phyloP scores from a whole-genome alignment of 176 grass and related monocot genomes.

The Phoenix roebelenii region DNA sequence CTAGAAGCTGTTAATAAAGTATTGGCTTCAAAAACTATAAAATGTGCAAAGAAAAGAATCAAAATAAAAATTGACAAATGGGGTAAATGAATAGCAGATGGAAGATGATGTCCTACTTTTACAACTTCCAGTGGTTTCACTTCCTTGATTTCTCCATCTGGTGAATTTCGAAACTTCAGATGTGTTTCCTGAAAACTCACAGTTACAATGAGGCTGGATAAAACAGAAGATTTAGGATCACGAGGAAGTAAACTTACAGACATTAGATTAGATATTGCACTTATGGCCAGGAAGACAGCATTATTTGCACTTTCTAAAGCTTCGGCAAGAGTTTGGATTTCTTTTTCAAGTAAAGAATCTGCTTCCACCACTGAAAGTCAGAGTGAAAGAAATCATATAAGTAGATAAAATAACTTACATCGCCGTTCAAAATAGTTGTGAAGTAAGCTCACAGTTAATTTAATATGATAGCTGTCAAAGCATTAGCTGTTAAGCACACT shows the following conservation, averaged over 20 bases:
- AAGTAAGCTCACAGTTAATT: too few relatives aligned
- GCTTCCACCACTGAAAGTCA: slow-evolving; percentile 60
- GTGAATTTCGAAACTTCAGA: slow-evolving; percentile 53
- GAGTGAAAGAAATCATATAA: slow-evolving; percentile 6
- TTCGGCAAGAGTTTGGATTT: slow-evolving; percentile 88
- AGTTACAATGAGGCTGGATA: slow-evolving; percentile 11
- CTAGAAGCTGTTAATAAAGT: slow-evolving; percentile 50
- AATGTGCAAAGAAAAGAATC: neutral
- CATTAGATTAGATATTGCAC: slow-evolving; percentile 76
- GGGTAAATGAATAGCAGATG: too few relatives aligned
- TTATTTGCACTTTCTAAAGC: slow-evolving; percentile 94
- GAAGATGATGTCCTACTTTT: slow-evolving; percentile 38
- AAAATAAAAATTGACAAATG: neutral
- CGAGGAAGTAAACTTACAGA: slow-evolving; percentile 45
- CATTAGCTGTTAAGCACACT: too few relatives aligned
- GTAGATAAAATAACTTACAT: too few relatives aligned
- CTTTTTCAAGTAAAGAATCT: slow-evolving; percentile 80
- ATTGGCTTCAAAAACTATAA: slow-evolving; percentile 17
- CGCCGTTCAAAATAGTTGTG: too few relatives aligned
- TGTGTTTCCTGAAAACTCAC: slow-evolving; percentile 43
- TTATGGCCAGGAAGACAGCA: slow-evolving; percentile 71
- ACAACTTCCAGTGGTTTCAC: slow-evolving; percentile 48
- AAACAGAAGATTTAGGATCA: slow-evolving; percentile 13
- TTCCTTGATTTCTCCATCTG: slow-evolving; percentile 51
- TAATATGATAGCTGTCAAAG: too few relatives aligned